Percentiles rank a stretch among this genome's conserved stretches.
phyloP scores from a whole-genome alignment of 2,329 filamentous ascomycete genomes.

The Chaetothyriales sp. region DNA sequence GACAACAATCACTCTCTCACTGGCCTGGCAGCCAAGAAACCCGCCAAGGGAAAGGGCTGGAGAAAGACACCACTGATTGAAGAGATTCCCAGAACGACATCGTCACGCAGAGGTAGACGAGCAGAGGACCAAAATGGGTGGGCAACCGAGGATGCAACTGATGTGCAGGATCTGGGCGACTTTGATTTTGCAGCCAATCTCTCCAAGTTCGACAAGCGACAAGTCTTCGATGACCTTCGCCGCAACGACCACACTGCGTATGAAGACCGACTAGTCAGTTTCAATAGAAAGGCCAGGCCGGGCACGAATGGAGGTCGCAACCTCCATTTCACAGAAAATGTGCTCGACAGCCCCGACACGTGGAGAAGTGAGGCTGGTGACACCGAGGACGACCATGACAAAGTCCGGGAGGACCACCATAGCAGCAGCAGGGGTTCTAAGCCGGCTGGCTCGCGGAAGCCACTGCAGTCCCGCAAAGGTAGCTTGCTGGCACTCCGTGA shows the following conservation, averaged over 20 bases:
- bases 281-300: conserved; percentile 55
- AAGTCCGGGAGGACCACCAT: conserved; percentile 23
- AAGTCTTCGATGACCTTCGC: conserved; percentile 80
- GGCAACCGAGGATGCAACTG: conserved; percentile 91
- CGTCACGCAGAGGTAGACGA: conserved; percentile 31
- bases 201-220: conserved; percentile 87
- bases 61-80: conserved; percentile 53
- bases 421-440: conserved; percentile 34
- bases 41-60: conserved; percentile 43
- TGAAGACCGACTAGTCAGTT: conserved; percentile 73
- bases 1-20: conserved; percentile 21
- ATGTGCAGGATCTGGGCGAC: conserved; percentile 82
- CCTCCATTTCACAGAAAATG: conserved; percentile 79
- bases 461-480: conserved; percentile 27
- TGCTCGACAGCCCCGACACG: conserved; percentile 48
- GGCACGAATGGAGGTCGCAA: conserved; percentile 75
- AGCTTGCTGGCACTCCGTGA: conserved; percentile 25
- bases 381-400: conserved; percentile 27
- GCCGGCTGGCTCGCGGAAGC: conserved; percentile 26
- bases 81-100: conserved; percentile 36
- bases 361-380: conserved; percentile 68
- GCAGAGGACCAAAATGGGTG: conserved; percentile 60
- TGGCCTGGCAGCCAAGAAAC: conserved; percentile 6
- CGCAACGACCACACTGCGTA: conserved; percentile 82
- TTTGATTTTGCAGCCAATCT: conserved; percentile 86